A percentile compares a stretch with the other conserved stretches of the same genome.
Conservation (phyloP, 78 protist genomes). For the Polysphondylium violaceum region DNA sequence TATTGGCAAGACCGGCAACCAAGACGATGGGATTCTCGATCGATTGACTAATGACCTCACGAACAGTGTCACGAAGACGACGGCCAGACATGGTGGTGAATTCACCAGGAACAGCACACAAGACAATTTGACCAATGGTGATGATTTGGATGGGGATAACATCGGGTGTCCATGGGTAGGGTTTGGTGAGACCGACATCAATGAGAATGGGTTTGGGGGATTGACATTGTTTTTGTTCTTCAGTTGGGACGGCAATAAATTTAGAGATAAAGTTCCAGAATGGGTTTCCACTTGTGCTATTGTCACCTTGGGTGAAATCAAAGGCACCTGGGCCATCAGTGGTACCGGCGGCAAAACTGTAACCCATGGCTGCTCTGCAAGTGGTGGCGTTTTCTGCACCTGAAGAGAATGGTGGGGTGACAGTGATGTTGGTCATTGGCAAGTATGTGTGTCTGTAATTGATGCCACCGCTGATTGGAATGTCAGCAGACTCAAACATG, state of each 20-base stretch:
- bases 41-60: constrained; percentile 23
- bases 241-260: constrained; percentile 77
- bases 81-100: constrained; percentile 92
- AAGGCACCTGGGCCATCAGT: constrained; percentile 92
- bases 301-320: constrained; percentile 83
- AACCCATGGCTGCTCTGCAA: constrained; percentile 87
- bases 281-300: constrained; percentile 68
- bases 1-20: constrained; percentile 84
- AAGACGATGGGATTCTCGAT: constrained; percentile 65
- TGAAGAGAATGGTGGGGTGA: constrained; percentile 29
- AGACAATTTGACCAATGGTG: constrained; percentile 81
- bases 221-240: constrained; percentile 82
- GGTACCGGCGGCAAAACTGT: constrained; percentile 89
- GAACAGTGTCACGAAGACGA: constrained; percentile 74
- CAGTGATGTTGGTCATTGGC: constrained; percentile 64
- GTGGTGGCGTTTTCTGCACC: constrained; percentile 35
- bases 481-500: constrained; percentile 38
- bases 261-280: constrained; percentile 80
- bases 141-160: constrained; percentile 82
- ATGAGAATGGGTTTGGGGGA: constrained; percentile 88
- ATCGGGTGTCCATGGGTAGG: constrained; percentile 73
- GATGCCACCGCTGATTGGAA: constrained; percentile 62
- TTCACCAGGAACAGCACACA: constrained; percentile 87
- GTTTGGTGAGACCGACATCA: constrained; percentile 81
- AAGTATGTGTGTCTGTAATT: constrained; percentile 59